phyloP scores from a whole-genome alignment of 345 rosid species.

The Lepidium sativum region DNA sequence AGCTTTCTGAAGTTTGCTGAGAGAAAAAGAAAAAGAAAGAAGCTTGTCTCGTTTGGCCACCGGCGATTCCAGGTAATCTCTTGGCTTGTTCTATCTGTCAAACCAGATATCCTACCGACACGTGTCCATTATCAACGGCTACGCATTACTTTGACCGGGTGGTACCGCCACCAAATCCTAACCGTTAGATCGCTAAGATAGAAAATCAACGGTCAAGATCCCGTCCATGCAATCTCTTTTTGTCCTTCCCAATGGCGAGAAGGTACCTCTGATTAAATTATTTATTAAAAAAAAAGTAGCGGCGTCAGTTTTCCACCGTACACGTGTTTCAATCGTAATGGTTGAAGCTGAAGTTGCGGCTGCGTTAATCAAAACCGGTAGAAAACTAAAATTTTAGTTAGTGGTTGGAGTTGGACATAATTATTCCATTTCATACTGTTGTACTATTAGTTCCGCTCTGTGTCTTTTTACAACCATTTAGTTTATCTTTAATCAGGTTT shows the following conservation, averaged over 20 bases:
- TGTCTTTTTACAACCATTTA: no score
- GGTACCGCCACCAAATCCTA: conserved; percentile 29
- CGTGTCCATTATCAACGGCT: conserved; percentile 35
- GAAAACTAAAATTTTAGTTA: not conserved
- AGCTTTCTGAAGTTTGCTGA: conserved; percentile 10
- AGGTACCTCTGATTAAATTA: conserved; percentile 12
- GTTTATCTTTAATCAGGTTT: no score
- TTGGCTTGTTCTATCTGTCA: conserved; percentile 38
- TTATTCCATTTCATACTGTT: not conserved
- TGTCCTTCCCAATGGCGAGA: conserved; percentile 4
- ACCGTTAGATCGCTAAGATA: conserved; percentile 41
- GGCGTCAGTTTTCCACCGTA: conserved; percentile 8
- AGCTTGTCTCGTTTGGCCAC: conserved; percentile 41
- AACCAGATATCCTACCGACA: conserved; percentile 11
- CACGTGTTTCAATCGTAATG: not conserved
- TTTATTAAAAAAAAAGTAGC: not conserved
- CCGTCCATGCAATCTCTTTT: not conserved
- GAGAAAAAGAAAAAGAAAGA: conserved; percentile 15
- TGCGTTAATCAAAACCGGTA: conserved; percentile 11
- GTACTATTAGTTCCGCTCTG: no score
- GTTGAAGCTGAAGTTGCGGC: not conserved
- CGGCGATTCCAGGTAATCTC: conserved; percentile 67
- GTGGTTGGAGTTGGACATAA: conserved; percentile 5
- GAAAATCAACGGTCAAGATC: not conserved
- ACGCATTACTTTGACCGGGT: conserved; percentile 20